Percentiles rank a stretch among this genome's conserved stretches.
These are phyloP conservation scores for Rhinocladiella mackenziei DNA, from an alignment of 2,329 filamentous ascomycete species.

Conservation along the genomic window DNA sequence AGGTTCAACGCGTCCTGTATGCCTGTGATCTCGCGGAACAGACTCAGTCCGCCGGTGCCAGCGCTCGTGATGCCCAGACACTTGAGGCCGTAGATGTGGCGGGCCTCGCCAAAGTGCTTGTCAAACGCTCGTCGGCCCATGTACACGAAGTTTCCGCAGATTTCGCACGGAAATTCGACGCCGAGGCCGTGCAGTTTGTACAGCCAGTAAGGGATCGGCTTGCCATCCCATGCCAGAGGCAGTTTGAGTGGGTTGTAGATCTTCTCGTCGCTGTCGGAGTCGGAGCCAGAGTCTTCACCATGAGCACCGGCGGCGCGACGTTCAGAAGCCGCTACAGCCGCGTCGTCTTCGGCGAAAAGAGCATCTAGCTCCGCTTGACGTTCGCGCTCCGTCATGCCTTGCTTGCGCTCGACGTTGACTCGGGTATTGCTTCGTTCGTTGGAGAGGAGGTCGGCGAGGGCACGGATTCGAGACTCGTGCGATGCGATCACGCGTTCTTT, in stretches of 20 bases:
- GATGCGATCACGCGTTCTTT: slow-evolving; percentile 91
- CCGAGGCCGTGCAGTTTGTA: slow-evolving; percentile 95
- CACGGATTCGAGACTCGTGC: slow-evolving; percentile 77
- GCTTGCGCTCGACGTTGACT: slow-evolving; percentile 91
- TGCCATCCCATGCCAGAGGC: slow-evolving; percentile 95
- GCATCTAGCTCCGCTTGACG: slow-evolving; percentile 90
- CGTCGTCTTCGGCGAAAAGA: slow-evolving; percentile 62
- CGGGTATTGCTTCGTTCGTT: slow-evolving; percentile 83
- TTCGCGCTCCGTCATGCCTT: slow-evolving; percentile 96
- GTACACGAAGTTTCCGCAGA: slow-evolving; percentile 98
- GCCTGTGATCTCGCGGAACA: slow-evolving; percentile 89
- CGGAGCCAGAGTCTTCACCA: slow-evolving; percentile 60
- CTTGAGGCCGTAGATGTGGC: slow-evolving; percentile 89
- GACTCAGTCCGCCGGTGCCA: slow-evolving; percentile 60
- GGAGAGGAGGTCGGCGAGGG: slow-evolving; percentile 75
- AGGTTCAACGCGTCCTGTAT: slow-evolving; percentile 85
- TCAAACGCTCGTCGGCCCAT: slow-evolving; percentile 95
- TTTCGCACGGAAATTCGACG: slow-evolving; percentile 91
- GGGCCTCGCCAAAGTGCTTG: slow-evolving; percentile 94
- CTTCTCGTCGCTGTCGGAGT: slow-evolving; percentile 74
- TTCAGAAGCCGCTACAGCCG: slow-evolving; percentile 32
- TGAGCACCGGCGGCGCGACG: slow-evolving; percentile 33
- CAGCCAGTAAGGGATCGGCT: slow-evolving; percentile 97
- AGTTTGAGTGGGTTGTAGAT: slow-evolving; percentile 97
- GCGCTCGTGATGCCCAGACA: slow-evolving; percentile 75